Percentiles rank a stretch among this genome's conserved stretches.
Conservation (phyloP, 306 rosid genomes). For the Heteromeles arbutifolia region DNA sequence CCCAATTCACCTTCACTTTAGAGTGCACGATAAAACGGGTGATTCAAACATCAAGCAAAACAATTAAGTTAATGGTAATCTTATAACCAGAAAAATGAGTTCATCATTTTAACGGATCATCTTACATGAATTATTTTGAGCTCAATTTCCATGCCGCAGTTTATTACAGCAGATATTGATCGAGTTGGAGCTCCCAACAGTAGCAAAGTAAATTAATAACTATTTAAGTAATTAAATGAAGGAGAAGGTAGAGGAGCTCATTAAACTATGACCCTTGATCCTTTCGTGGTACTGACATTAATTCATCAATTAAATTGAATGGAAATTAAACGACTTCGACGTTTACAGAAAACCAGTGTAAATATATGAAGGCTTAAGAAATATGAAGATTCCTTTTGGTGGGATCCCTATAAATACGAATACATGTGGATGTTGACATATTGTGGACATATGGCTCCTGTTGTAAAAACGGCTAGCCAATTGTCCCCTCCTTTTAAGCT, state of each 20-base stretch:
- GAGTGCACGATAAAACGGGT: too few species aligned
- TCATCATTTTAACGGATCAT: too few species aligned
- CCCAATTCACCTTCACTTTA: neutral
- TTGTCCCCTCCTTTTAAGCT: slow-evolving; percentile 49
- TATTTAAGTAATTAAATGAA: neutral
- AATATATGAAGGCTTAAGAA: slow-evolving; percentile 1
- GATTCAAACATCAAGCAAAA: too few species aligned
- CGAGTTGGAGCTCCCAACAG: neutral
- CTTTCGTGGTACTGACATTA: slow-evolving; percentile 38
- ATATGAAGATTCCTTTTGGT: slow-evolving; percentile 52
- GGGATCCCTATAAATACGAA: slow-evolving; percentile 39
- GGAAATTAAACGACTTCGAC: neutral
- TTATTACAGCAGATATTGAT: too few species aligned
- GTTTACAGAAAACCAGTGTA: neutral
- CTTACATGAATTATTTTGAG: neutral
- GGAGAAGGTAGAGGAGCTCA: neutral
- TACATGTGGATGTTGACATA: slow-evolving; percentile 68
- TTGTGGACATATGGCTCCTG: slow-evolving; percentile 22
- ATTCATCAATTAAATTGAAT: slow-evolving; percentile 15
- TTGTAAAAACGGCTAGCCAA: slow-evolving; percentile 14
- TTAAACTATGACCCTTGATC: slow-evolving; percentile 10
- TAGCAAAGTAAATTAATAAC: neutral
- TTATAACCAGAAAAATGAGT: too few species aligned
- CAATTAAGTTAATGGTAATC: too few species aligned
- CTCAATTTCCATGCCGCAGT: neutral